These are phyloP conservation scores for Talaromyces sp. DNA, from an alignment of 2,329 filamentous ascomycete species.

Conservation along the genomic window DNA sequence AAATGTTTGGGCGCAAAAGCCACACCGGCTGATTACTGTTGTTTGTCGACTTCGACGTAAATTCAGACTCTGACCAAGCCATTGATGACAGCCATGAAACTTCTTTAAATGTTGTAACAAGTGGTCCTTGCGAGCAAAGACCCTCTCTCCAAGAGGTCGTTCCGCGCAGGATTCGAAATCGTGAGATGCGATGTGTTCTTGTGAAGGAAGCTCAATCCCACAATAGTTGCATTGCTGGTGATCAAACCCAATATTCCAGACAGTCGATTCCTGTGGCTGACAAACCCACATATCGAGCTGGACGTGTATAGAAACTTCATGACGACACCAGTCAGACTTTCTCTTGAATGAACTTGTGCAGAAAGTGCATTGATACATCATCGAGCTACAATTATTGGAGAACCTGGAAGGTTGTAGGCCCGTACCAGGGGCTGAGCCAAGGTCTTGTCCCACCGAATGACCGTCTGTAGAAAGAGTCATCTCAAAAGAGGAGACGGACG, in stretches of 20 bases:
- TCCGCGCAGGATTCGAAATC: conserved; percentile 52
- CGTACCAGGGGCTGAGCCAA: not conserved
- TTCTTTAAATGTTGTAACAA: conserved; percentile 55
- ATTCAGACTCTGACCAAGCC: conserved; percentile 39
- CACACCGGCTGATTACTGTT: conserved; percentile 50
- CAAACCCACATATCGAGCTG: conserved; percentile 44
- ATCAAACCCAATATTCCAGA: conserved; percentile 18
- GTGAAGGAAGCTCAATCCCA: conserved; percentile 38
- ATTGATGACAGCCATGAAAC: conserved; percentile 52
- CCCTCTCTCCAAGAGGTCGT: conserved; percentile 49
- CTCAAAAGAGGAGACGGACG: conserved; percentile 32
- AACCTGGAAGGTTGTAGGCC: conserved; percentile 16
- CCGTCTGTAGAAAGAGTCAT: conserved; percentile 15
- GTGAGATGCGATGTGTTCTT: conserved; percentile 49
- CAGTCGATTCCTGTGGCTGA: conserved; percentile 20
- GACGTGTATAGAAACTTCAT: conserved; percentile 51
- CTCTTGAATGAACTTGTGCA: conserved; percentile 48
- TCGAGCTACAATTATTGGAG: conserved; percentile 13
- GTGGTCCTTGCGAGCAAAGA: conserved; percentile 57
- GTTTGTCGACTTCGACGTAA: conserved; percentile 44
- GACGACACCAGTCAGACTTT: conserved; percentile 50
- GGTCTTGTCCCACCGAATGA: not conserved
- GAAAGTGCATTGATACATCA: conserved; percentile 47
- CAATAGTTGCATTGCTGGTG: conserved; percentile 48
- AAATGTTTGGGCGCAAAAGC: conserved; percentile 50